Conservation (phyloP, 2,329 filamentous ascomycete species). For the Botrytis byssoidea region DNA sequence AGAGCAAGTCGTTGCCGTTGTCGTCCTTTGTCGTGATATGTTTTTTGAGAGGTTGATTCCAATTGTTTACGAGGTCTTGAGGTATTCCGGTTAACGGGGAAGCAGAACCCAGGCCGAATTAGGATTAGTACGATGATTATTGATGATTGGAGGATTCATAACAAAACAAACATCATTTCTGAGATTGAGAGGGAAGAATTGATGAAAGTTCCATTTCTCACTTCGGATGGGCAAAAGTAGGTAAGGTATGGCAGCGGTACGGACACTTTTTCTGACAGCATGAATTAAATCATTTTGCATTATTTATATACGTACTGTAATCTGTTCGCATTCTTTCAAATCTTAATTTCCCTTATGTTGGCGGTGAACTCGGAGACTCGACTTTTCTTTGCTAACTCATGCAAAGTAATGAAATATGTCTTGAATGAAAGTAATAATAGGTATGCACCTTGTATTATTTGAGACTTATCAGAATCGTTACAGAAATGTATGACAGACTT, state of each 20-base stretch:
- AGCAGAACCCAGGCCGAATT: constrained; percentile 14
- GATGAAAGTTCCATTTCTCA: background rate
- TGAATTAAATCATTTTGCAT: background rate
- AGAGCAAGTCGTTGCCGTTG: constrained; percentile 4
- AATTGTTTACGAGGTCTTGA: constrained; percentile 22
- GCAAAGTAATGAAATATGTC: constrained; percentile 16
- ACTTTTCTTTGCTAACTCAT: constrained; percentile 11
- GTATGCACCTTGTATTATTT: background rate
- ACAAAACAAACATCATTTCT: constrained; percentile 18
- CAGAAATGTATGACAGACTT: background rate
- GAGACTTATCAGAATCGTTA: background rate
- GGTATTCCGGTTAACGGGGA: constrained; percentile 23
- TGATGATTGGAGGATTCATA: constrained; percentile 8
- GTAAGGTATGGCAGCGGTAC: background rate
- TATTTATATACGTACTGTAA: background rate
- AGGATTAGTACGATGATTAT: constrained; percentile 7
- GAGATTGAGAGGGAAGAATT: background rate
- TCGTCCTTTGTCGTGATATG: constrained; percentile 20
- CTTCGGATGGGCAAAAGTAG: background rate
- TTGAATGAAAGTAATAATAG: background rate
- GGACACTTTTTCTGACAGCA: background rate
- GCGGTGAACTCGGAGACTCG: constrained; percentile 18
- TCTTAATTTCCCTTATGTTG: constrained; percentile 12
- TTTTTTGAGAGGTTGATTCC: constrained; percentile 21
- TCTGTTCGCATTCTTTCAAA: constrained; percentile 8